Evolutionary conservation across 169 alveolate genomes (phyloP).

Genomic region (Amoebophrya sp.): DNA sequence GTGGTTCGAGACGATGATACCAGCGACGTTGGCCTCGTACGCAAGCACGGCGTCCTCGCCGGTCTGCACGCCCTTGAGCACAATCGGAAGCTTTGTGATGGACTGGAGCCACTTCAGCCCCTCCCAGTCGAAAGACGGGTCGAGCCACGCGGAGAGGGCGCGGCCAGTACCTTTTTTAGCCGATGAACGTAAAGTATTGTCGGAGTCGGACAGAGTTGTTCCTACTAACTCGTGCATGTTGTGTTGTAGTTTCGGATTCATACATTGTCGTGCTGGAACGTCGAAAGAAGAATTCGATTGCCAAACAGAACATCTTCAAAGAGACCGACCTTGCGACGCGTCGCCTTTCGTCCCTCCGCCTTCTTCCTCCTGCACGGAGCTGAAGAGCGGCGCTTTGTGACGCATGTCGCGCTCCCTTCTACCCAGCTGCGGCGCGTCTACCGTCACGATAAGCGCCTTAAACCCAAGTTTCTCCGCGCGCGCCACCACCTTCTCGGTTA

Average conservation of each 20-base stretch:
- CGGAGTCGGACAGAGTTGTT: too few species aligned
- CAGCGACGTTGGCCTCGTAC: background rate
- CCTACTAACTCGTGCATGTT: too few species aligned
- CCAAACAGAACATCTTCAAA: too few species aligned
- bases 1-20: constrained; percentile 35
- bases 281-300: too few species aligned
- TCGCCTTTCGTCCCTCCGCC: background rate
- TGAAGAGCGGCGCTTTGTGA: background rate
- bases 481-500: constrained; percentile 23
- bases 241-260: too few species aligned
- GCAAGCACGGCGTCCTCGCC: background rate
- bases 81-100: background rate
- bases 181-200: too few species aligned
- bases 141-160: background rate
- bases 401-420: constrained; percentile 25
- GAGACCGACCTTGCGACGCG: background rate
- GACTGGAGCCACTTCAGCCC: background rate
- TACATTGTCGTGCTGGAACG: too few species aligned
- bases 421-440: constrained; percentile 40
- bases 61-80: background rate
- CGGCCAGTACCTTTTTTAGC: background rate
- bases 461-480: constrained; percentile 32
- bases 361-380: background rate
- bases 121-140: background rate
- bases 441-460: constrained; percentile 34